Evolutionary conservation across 2,329 filamentous ascomycete genomes (phyloP), one percentile per base, ranked within the genome.

Genomic region (Beauveria scarabaeidicola): DNA sequence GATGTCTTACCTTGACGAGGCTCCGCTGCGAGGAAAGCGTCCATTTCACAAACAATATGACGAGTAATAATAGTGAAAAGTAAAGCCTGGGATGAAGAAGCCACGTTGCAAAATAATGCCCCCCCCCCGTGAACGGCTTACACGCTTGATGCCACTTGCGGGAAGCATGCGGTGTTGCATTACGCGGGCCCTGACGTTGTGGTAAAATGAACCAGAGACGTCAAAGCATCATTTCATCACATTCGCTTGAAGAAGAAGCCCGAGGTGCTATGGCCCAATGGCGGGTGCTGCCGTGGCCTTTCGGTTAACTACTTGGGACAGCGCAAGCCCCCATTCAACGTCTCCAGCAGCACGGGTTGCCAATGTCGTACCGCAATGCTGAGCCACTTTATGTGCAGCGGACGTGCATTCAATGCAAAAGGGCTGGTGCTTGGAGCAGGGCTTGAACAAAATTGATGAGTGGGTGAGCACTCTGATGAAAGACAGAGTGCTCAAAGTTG

Each of bases 381-480:
- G 32, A 36, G 27, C n/a, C 25, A 29, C 15, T 50, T 19, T 43
- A 43, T 23, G 36, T 53, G 52, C 52, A 54, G 43, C 10, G 53
- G 53, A 48, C 53, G 53, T 56, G 53, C 53, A 48, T 27, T 56
- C 44, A 56, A 56, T 56, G 53, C 53, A 19, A 53, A 53, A 5
- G 21, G 19, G 11, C 13, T 47, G 44, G 21, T 36, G 32, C 43
- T 23, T 13, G 40, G 40, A 15, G 19, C 19, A 10, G 21, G 25
- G 17, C 25, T 29, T 4, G 3, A 11, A 10, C 2, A 9, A 29
- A n/a, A n/a, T n/a, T n/a, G n/a, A n/a, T n/a, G n/a, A n/a, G n/a
- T n/a, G n/a, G n/a, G n/a, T n/a, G n/a, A n/a, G n/a, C n/a, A n/a
- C n/a, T n/a, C n/a, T n/a, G n/a, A n/a, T n/a, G n/a, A n/a, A n/a